Evolutionary conservation across 306 rosid genomes (phyloP).

Genomic region (Cicer judaicum): DNA sequence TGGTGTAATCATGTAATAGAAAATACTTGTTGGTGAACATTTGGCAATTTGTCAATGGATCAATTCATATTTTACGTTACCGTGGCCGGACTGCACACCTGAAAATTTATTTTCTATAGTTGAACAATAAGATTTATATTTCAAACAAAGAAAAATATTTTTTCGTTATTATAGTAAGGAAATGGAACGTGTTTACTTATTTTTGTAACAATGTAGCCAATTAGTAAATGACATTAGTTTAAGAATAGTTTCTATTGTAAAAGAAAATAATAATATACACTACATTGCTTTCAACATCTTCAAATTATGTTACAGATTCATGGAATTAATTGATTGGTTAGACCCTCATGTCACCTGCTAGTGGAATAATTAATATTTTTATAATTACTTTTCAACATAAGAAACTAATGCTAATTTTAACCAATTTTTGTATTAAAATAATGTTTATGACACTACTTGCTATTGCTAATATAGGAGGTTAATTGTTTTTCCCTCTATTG

Average conservation of each 20-base stretch:
- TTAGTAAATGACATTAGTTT: neutral
- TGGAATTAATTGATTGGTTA: neutral
- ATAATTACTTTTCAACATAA: constrained; percentile 25
- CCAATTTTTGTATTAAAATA: neutral
- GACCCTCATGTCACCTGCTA: constrained; percentile 19
- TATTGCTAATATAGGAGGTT: neutral
- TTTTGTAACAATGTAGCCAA: neutral
- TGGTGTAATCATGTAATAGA: constrained; percentile 14
- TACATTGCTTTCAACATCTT: constrained; percentile 18
- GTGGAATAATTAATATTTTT: constrained; percentile 1
- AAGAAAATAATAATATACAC: neutral
- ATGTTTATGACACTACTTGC: neutral
- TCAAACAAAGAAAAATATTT: constrained; percentile 27
- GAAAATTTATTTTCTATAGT: neutral
- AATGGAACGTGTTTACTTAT: neutral
- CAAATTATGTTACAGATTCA: neutral
- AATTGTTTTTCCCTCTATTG: neutral
- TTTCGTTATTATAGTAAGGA: neutral
- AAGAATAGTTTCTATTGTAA: neutral
- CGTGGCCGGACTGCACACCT: constrained; percentile 20
- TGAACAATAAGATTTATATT: constrained; percentile 27
- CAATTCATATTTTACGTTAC: constrained; percentile 33
- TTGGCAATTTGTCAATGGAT: constrained; percentile 30
- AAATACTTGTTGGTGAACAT: constrained; percentile 15
- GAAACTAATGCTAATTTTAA: constrained; percentile 18